Percentiles rank a stretch among this genome's conserved stretches.
Evolutionary conservation across 352 stramenopile species (phyloP).

Genomic region (Peronosclerospora sorghi): DNA sequence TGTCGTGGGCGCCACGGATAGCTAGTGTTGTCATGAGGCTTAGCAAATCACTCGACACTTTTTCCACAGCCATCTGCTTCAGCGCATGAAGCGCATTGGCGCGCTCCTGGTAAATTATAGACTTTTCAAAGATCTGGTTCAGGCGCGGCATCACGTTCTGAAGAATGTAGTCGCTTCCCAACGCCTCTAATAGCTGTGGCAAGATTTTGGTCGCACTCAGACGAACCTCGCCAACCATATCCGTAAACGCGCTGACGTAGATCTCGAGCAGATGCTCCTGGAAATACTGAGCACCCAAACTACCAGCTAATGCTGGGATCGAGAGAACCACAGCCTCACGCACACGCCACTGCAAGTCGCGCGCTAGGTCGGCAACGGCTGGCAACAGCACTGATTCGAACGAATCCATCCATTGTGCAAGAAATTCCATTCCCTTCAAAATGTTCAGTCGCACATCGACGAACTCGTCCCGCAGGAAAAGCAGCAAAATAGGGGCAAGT

Average conservation of each 20-base stretch:
- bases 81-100: slow-evolving; percentile 74
- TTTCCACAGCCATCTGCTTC: slow-evolving; percentile 63
- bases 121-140: slow-evolving; percentile 76
- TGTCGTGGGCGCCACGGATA: slow-evolving; percentile 68
- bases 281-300: slow-evolving; percentile 72
- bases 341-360: slow-evolving; percentile 90
- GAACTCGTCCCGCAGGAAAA: slow-evolving; percentile 82
- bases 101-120: slow-evolving; percentile 79
- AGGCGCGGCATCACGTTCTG: slow-evolving; percentile 75
- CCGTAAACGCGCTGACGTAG: slow-evolving; percentile 85
- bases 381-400: slow-evolving; percentile 68
- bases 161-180: slow-evolving; percentile 75
- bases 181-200: slow-evolving; percentile 54
- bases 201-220: slow-evolving; percentile 87
- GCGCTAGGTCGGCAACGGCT: slow-evolving; percentile 86
- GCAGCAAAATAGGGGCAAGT: slow-evolving; percentile 60
- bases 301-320: slow-evolving; percentile 86
- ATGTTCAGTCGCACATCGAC: slow-evolving; percentile 92
- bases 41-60: slow-evolving; percentile 59
- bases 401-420: slow-evolving; percentile 85
- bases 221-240: slow-evolving; percentile 91
- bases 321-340: slow-evolving; percentile 86
- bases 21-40: slow-evolving; percentile 48
- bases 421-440: slow-evolving; percentile 87
- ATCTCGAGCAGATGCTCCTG: slow-evolving; percentile 83